Base-by-base conservation (phyloP, 257 asterid genomes). In the Linaria vulgaris region DNA sequence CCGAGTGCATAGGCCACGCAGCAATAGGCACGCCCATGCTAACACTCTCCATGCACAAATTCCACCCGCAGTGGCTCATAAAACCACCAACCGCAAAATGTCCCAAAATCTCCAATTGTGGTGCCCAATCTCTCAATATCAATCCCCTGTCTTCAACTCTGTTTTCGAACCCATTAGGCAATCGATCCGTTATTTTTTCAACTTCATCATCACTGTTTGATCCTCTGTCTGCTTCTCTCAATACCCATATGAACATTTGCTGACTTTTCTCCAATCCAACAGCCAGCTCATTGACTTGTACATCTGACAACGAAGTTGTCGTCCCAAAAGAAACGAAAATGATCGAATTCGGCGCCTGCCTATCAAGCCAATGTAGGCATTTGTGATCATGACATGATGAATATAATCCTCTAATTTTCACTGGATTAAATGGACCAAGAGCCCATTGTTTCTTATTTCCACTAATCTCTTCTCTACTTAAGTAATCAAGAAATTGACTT, bases 391-490 rank as follows among this genome's bases (percentile, higher is more conserved):
- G 4, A 17, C 17, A 37, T 8, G 41, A 34, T 8, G 41, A 34
- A 34, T 34, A 34, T 34, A 11, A 34, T 34, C 64, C 48, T 64
- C 54, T 9, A 13, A 50, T n/a, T 0, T 37, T 47, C 1, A 83
- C 69, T 0, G 90, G 95, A 44, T 85, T 83, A 66, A 88, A 81
- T 0, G 96, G 96, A 1, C 96, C 96, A 22, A 88, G 75, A 1
- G 90, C 96, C 90, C 90, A 86, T 20, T 83, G 83, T 15, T 51
- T 81, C 56, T 74, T 63, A 1, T 69, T 66, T 4, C 72, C 78
- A 11, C 68, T 66, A 0, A 77, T 77, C 14, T 67, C 64, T 2
- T 78, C 60, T 41, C 39, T 68, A 0, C 70, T 77, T 0, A 84
- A n/a, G 0, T 84, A 38, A 27, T 86, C 87, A 0, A 86, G 69